These are phyloP conservation scores for Gossypium rotundifolium DNA, from an alignment of 345 rosid genomes.

Conservation along the genomic window DNA sequence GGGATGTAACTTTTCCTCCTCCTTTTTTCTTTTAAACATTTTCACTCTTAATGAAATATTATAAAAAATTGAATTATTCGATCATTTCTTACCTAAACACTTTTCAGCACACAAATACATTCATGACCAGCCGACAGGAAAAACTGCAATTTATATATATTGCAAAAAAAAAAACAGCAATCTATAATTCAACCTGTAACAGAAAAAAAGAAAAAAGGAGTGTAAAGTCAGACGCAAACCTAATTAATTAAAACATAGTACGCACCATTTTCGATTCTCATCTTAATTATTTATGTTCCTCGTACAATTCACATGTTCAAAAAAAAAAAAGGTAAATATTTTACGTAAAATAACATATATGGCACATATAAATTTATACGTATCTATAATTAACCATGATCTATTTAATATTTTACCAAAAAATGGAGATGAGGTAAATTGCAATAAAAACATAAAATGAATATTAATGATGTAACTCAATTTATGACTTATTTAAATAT, in stretches of 20 bases:
- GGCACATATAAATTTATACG: too few relatives aligned
- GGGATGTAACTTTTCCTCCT: not conserved
- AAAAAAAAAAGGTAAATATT: too few relatives aligned
- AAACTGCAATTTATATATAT: not conserved
- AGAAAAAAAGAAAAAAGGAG: not conserved
- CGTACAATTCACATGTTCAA: too few relatives aligned
- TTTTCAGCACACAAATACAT: not conserved
- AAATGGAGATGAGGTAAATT: too few relatives aligned
- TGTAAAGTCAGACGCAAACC: not conserved
- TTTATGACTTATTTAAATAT: too few relatives aligned
- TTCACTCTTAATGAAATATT: not conserved
- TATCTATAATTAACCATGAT: too few relatives aligned
- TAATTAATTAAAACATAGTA: too few relatives aligned
- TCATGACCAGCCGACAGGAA: not conserved
- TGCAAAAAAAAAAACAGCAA: not conserved
- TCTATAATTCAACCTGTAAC: not conserved
- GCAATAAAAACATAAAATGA: too few relatives aligned
- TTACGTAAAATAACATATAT: too few relatives aligned
- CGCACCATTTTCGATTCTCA: not conserved
- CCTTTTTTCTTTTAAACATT: not conserved
- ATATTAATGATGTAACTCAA: too few relatives aligned
- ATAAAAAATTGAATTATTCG: not conserved
- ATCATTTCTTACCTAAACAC: not conserved
- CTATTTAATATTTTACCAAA: too few relatives aligned
- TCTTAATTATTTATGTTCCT: too few relatives aligned